Percentiles rank a stretch among this genome's conserved stretches.
Evolutionary conservation across 768 basidiomycete genomes (phyloP).

Genomic region (Hortiboletus campestris): DNA sequence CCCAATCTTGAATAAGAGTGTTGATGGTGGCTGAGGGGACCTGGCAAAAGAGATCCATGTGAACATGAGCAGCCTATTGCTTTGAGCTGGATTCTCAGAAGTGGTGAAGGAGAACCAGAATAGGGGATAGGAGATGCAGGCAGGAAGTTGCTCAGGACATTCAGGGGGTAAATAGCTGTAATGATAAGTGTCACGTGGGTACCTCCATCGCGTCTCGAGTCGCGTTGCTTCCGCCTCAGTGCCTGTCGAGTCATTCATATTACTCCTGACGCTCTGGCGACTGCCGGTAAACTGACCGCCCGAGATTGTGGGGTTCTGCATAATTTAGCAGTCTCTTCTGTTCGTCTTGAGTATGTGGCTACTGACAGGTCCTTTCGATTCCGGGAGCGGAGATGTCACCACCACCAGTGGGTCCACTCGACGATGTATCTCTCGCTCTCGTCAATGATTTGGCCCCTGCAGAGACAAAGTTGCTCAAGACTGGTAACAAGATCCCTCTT

Average conservation of each 20-base stretch:
- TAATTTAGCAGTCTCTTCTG: not conserved
- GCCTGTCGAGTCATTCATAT: not conserved
- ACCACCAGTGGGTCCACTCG: slow-evolving; percentile 39
- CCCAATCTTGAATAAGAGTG: no score
- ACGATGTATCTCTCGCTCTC: slow-evolving; percentile 24
- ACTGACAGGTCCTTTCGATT: slow-evolving; percentile 54
- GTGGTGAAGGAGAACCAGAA: no score
- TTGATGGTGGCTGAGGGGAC: no score
- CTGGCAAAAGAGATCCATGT: no score
- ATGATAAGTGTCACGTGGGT: slow-evolving; percentile 6
- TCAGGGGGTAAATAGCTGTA: not conserved
- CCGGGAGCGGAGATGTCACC: slow-evolving; percentile 32
- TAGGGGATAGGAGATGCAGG: no score
- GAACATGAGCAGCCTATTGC: no score
- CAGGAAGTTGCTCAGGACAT: no score
- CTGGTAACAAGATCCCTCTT: slow-evolving; percentile 50
- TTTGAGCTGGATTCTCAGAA: no score
- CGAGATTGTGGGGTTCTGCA: no score
- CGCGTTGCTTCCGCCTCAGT: not conserved
- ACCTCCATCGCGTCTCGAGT: slow-evolving; percentile 1
- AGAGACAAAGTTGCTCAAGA: slow-evolving; percentile 62
- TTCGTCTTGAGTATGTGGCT: slow-evolving; percentile 49
- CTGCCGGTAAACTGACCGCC: no score
- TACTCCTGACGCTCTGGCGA: not conserved
- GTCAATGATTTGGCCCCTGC: not conserved